Evolutionary conservation across 768 basidiomycete genomes (phyloP).

Genomic region (Pleurotus tuber-regium): DNA sequence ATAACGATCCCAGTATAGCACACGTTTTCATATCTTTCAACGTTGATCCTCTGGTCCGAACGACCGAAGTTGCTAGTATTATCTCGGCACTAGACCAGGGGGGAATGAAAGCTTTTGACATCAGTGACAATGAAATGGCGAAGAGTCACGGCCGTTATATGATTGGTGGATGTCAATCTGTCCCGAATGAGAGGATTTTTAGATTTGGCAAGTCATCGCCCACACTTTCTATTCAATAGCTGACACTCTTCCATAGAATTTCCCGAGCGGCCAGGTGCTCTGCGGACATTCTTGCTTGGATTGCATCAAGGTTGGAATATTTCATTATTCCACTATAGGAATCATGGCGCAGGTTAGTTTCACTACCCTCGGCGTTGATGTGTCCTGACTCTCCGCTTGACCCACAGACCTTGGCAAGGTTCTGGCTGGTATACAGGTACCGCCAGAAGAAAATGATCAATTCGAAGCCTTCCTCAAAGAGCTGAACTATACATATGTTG

Average conservation of each 20-base stretch:
- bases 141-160: constrained; percentile 95
- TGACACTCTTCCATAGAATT: constrained; percentile 62
- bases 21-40: constrained; percentile 92
- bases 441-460: constrained; percentile 56
- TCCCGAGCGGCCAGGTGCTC: constrained; percentile 89
- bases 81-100: constrained; percentile 56
- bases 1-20: constrained; percentile 67
- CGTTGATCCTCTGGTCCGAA: constrained; percentile 58
- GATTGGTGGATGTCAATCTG: constrained; percentile 80
- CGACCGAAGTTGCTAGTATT: constrained; percentile 62
- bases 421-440: constrained; percentile 91
- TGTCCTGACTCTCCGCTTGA: constrained; percentile 6
- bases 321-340: constrained; percentile 95
- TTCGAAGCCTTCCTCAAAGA: constrained; percentile 76
- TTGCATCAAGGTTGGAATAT: constrained; percentile 90
- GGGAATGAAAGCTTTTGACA: constrained; percentile 84
- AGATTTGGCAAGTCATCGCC: constrained; percentile 73
- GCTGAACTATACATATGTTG: constrained; percentile 85
- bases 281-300: constrained; percentile 86
- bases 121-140: constrained; percentile 93
- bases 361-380: background rate
- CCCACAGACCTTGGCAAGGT: constrained; percentile 85
- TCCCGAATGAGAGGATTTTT: constrained; percentile 85
- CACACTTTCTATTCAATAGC: background rate
- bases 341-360: constrained; percentile 84